Base-by-base conservation (phyloP, 768 basidiomycete species). In the Cystofilobasidium macerans region DNA sequence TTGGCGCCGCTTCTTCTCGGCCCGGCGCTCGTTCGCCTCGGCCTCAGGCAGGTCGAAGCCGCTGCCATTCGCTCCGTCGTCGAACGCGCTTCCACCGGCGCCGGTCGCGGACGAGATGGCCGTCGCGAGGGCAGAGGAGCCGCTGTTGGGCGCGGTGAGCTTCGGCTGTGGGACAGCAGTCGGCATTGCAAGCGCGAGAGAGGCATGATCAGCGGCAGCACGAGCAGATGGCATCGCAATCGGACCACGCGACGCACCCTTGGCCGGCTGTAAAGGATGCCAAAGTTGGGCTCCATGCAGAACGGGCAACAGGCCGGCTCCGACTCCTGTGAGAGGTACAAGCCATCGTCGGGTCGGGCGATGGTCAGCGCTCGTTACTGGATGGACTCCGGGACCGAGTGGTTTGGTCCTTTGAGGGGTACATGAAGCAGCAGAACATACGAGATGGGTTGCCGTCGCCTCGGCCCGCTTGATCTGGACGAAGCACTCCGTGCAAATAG, bases 401-500 rank as follows among this genome's bases (percentile, higher is more conserved):
- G n/a, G n/a, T n/a, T n/a, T n/a, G n/a, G n/a, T n/a, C n/a, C n/a
- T n/a, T n/a, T n/a, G 32, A 57, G 33, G 57, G 32, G 9, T 16
- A 33, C 30, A 20, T 18, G 16, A 5, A 47, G 48, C 28, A 51
- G n/a, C 48, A 22, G 8, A 38, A 60, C 64, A 35, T 20, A 92
- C 90, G 67, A 97, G 81, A 77, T 98, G 93, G 0, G 92, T 97
- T 9, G 90, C 81, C 0, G 91, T 94, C 8, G 95, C 91, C 69
- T 99, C 95, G 40, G 83, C 84, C 62, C 95, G 87, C 79, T 97
- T 98, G 78, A 99, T 98, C 78, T 97, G 94, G 26, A 97, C 91
- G 73, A 99, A 98, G 75, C 95, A 99, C 77, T 99, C 95, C 42
- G 95, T 97, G 75, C 95, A 99, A 69, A 99, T 94, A 26, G 89